Base-by-base conservation (phyloP, 2,329 filamentous ascomycete genomes). In the Chaetothyriales sp. region DNA sequence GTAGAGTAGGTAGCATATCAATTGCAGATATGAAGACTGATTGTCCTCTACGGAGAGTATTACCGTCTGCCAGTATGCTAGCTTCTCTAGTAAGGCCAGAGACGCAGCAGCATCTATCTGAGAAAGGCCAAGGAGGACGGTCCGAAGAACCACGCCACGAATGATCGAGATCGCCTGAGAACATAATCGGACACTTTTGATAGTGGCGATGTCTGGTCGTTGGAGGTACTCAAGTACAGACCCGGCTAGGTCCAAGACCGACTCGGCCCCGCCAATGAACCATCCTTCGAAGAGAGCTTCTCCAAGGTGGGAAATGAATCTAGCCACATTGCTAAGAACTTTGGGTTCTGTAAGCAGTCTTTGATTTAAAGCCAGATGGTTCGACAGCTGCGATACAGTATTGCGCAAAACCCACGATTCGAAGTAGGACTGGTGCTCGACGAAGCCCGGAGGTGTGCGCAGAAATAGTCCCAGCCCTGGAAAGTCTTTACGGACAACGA, bases 231-330 rank as follows among this genome's bases (percentile, higher is more conserved):
- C 92, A 5, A 98, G 69, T 5, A 95, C 69, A 50, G 83, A 82
- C 1, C 90, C 92, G 2, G 83, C 78, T 61, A 95, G 94, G 61
- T 97, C 89, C 29, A 97, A 76, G 60, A 92, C 77, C 3, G 81
- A 76, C 60, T 89, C 85, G 1, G 86, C 86, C 1, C 90, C 90
- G 58, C 92, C 84, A 56, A 95, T 79, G 63, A 97, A 97, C 87
- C 89, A 95, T 15, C 92, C 92, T 67, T 97, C 92, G 59, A 92
- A 95, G 10, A 95, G 83, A 5, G 88, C 86, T 65, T 98, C 92
- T 0, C 85, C 80, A 65, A 97, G 78, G 63, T 97, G 87, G 2
- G 79, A 73, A 29, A 83, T 81, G 56, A 95, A 85, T 10, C 89
- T 80, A 0, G 85, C 83, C 63, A 98, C 74, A 59, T 98, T 98